Conservation (phyloP, 2,329 filamentous ascomycete genomes). For the Penicillium oxalicum region DNA sequence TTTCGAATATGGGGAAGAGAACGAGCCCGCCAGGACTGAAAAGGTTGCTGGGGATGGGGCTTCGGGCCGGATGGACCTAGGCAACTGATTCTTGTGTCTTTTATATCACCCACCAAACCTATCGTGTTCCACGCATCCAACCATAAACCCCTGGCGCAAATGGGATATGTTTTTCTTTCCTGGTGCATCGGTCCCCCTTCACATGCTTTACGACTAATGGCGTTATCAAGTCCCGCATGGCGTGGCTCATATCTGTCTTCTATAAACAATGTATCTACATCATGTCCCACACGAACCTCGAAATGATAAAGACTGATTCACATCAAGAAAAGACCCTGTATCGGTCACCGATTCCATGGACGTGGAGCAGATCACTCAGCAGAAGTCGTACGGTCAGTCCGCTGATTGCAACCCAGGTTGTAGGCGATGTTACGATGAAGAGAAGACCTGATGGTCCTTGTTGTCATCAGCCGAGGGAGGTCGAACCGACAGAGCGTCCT, state of each 20-base stretch:
- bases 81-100: conserved; percentile 20
- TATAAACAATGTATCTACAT: conserved; percentile 19
- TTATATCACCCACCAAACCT: background rate
- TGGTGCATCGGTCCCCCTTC: conserved; percentile 16
- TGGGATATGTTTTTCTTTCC: conserved; percentile 10
- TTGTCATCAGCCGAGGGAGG: no score
- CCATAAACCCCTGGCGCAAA: conserved; percentile 25
- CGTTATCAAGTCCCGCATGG: conserved; percentile 20
- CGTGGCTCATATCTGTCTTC: conserved; percentile 8
- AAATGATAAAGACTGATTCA: no score
- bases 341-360: no score
- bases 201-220: conserved; percentile 25
- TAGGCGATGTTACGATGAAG: no score
- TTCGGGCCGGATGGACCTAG: conserved; percentile 35
- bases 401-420: no score
- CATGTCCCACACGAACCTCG: conserved; percentile 1
- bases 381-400: no score
- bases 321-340: no score
- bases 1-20: conserved; percentile 37
- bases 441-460: no score
- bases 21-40: conserved; percentile 34
- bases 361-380: no score
- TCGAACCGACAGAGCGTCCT: no score
- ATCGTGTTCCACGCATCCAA: conserved; percentile 11
- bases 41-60: conserved; percentile 25